Conservation (phyloP, 345 rosid genomes). For the Turritis glabra region DNA sequence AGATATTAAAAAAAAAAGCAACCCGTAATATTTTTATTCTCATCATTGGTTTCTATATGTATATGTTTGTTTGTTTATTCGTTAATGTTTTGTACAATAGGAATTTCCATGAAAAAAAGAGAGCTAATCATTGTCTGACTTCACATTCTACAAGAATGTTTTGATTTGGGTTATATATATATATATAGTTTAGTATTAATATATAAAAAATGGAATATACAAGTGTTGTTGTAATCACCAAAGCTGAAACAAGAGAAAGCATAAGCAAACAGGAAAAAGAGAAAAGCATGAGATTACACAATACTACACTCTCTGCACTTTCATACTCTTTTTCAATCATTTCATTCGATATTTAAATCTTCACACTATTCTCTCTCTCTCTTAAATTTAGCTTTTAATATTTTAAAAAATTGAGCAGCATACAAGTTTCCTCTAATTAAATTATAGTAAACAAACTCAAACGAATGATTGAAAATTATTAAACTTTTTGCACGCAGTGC, state of each 20-base stretch:
- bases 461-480: slow-evolving; percentile 29
- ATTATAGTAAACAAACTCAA: background rate
- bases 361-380: background rate
- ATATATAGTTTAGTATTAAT: too few relatives aligned
- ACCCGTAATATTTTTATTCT: too few relatives aligned
- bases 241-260: slow-evolving; percentile 36
- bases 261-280: slow-evolving; percentile 21
- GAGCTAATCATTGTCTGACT: slow-evolving; percentile 24
- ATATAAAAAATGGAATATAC: background rate
- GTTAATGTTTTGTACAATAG: slow-evolving; percentile 2
- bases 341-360: slow-evolving; percentile 3
- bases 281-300: slow-evolving; percentile 28
- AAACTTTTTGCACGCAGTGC: slow-evolving; percentile 17
- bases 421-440: background rate
- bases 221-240: slow-evolving; percentile 38
- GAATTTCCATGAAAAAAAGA: slow-evolving; percentile 6
- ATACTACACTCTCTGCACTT: slow-evolving; percentile 19
- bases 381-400: background rate
- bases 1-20: too few relatives aligned
- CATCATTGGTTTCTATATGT: too few relatives aligned
- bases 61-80: too few relatives aligned
- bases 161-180: background rate
- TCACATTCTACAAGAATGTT: slow-evolving; percentile 22
- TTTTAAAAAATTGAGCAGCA: background rate
- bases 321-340: slow-evolving; percentile 26